Percentiles rank a stretch among this genome's conserved stretches.
phyloP scores from a whole-genome alignment of 805 yeast genomes.

The Helenozyma baotianmanensis region DNA sequence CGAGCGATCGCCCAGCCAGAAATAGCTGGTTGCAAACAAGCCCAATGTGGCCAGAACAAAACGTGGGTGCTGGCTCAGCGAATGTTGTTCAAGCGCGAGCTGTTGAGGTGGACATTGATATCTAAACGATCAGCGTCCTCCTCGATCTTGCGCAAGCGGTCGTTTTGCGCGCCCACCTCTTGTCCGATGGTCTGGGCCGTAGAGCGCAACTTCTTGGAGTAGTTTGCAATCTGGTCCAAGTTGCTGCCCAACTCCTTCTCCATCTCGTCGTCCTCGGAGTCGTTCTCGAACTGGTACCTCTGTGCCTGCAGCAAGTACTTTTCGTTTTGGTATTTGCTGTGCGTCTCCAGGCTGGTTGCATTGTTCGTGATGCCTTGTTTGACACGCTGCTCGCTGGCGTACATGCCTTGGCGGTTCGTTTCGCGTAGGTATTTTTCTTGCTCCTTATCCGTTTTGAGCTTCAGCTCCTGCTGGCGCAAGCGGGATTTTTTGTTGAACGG shows the following conservation, averaged over 20 bases:
- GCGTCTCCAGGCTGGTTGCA: constrained; percentile 32
- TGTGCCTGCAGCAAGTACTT: constrained; percentile 54
- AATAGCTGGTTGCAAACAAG: no score
- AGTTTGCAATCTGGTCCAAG: constrained; percentile 68
- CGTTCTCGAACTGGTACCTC: constrained; percentile 79
- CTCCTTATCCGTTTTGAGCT: constrained; percentile 55
- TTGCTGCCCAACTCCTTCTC: constrained; percentile 84
- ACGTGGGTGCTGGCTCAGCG: no score
- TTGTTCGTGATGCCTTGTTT: constrained; percentile 51
- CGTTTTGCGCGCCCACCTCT: constrained; percentile 77
- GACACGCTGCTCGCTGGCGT: constrained; percentile 64
- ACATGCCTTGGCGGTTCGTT: constrained; percentile 52
- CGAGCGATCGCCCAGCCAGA: no score
- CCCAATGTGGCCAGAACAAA: no score
- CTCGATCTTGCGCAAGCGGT: constrained; percentile 67
- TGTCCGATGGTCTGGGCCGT: constrained; percentile 69
- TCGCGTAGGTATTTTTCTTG: constrained; percentile 62
- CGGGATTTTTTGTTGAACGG: constrained; percentile 85
- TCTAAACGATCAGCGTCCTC: constrained; percentile 83
- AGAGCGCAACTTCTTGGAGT: constrained; percentile 65
- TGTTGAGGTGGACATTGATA: constrained; percentile 75
- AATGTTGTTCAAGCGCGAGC: constrained; percentile 58
- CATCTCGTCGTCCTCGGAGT: constrained; percentile 88
- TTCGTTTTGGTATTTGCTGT: constrained; percentile 49
- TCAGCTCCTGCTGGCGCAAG: constrained; percentile 67